Evolutionary conservation across 192 early-diverging fungal species (phyloP), one percentile per base, ranked within the genome.

Genomic region (Entomortierella parvispora): DNA sequence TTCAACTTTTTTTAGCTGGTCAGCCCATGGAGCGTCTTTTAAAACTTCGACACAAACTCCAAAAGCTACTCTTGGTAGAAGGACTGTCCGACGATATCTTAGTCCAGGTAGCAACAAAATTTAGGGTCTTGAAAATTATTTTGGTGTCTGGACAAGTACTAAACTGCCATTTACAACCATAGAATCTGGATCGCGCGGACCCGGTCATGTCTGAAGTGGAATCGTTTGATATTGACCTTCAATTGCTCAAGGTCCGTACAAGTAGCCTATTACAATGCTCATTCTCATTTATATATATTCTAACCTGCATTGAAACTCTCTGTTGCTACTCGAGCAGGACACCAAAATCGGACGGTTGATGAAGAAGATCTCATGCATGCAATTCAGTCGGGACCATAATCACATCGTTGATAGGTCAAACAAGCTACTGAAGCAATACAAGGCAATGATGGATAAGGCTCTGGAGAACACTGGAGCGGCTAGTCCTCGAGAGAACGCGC

Each of bases 291-390:
- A 58, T n/a, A n/a, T n/a, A n/a, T n/a, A n/a, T n/a, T n/a, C 12
- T 15, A 47, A 57, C 44, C 40, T 59, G 10, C 14, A 23, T 37
- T 22, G 18, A 26, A 28, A 57, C 46, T 20, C 33, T 44, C 5
- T 33, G 14, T 45, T 23, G 12, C 44, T n/a, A n/a, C n/a, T n/a
- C 55, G 22, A 43, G 58, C 56, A 81, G 80, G 80, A 77, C 50
- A 81, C 68, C 28, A 81, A 81, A 50, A 77, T 81, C n/a, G 80
- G 80, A 32, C 68, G 75, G 15, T 53, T 81, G 4, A 81, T 81
- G 80, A 76, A 75, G 58, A 81, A 81, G 63, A 81, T 81, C 37
- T 65, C 68, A 17, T 48, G 22, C 20, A 48, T 71, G 17, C 46
- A 81, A 43, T 63, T 77, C 28, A 70, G 75, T 18, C 68, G 33